Base-by-base conservation (phyloP, 2,329 filamentous ascomycete genomes). In the Scytalidium lignicola region DNA sequence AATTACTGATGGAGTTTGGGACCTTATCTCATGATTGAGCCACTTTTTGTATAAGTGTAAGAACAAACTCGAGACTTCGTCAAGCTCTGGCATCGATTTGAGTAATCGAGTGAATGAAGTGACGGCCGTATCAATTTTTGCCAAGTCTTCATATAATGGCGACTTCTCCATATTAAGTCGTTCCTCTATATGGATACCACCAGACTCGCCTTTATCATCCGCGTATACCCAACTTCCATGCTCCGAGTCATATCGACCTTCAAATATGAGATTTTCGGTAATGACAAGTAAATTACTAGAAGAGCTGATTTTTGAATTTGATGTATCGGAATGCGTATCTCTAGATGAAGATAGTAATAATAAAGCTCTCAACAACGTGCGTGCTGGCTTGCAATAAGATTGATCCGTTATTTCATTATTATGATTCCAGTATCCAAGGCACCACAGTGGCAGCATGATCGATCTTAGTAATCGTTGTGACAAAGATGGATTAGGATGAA, bases 401-500 rank as follows among this genome's bases (percentile, higher is more conserved):
- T 70, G 64, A 17, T 70, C 66, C 4, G 66, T 59, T 1, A 60
- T 53, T 4, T 65, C 57, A 7, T 65, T 58, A 3, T 68, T 55
- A 7, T 62, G 63, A 1, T 66, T 58, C 73, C 80, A 81, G 4
- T 76, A 78, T 1, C 78, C 69, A 15, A 88, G 61, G 1, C 75
- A 70, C 85, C 85, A 89, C 0, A 89, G 67, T 1, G 83, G 76
- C 3, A 82, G 64, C 2, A 86, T 57, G 2, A 87, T 60, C 1
- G 79, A 79, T 2, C 71, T 68, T 2, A 88, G 64, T 1, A 89
- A 68, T 45, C 85, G 72, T 54, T 75, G 82, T 41, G 82, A 78
- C 9, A 88, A 66, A 0, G 82, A 82, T 0, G 83, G 80, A 48
- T 86, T 84, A 0, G 83, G 83, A 58, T 85, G 85, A 0, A 82